These are phyloP conservation scores for Ciborinia camelliae DNA, from an alignment of 2,329 filamentous ascomycete species.

Conservation along the genomic window DNA sequence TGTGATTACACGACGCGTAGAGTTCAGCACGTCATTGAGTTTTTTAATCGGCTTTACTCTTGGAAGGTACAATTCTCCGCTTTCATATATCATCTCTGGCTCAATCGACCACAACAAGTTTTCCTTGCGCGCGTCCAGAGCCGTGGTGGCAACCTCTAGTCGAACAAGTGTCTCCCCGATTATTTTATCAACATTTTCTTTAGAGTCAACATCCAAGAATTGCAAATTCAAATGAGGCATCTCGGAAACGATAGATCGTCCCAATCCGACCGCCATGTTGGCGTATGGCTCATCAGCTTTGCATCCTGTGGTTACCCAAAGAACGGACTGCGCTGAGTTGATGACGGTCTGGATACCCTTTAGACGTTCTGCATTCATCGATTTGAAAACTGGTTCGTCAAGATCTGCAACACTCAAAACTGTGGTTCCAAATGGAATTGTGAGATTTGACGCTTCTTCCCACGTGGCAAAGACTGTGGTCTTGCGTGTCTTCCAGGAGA, in stretches of 20 bases:
- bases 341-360: conserved; percentile 4
- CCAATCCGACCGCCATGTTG: conserved; percentile 26
- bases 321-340: conserved; percentile 17
- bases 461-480: conserved; percentile 9
- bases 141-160: conserved; percentile 5
- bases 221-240: conserved; percentile 26
- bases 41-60: conserved; percentile 20
- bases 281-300: conserved; percentile 21
- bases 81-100: conserved; percentile 23
- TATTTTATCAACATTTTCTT: conserved; percentile 17
- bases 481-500: background rate
- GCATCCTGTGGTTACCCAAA: conserved; percentile 26
- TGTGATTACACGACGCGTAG: conserved; percentile 18
- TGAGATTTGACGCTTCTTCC: conserved; percentile 9
- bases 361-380: conserved; percentile 1
- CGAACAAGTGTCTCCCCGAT: conserved; percentile 23
- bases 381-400: conserved; percentile 32
- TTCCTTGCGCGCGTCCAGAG: background rate
- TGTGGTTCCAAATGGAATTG: conserved; percentile 11
- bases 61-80: conserved; percentile 21
- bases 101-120: conserved; percentile 24
- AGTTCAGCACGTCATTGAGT: conserved; percentile 24
- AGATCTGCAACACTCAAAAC: conserved; percentile 33
- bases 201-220: conserved; percentile 23
- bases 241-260: conserved; percentile 24